phyloP scores from a whole-genome alignment of 768 basidiomycete genomes.

The Pleurotus pulmonarius region DNA sequence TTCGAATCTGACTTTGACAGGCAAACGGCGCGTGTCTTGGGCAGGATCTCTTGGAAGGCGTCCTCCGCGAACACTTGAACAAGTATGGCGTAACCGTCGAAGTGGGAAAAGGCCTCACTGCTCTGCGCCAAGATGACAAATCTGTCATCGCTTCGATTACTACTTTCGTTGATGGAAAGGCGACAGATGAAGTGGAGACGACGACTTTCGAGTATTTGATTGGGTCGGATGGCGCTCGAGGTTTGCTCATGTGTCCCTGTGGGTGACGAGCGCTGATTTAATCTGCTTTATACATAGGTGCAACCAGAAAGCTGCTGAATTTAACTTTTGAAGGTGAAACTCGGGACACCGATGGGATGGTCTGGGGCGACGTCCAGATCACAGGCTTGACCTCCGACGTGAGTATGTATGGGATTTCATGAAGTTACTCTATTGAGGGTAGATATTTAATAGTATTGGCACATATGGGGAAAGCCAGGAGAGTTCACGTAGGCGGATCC shows the following conservation, averaged over 20 bases:
- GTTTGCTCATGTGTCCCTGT: constrained; percentile 3
- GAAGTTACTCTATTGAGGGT: neutral
- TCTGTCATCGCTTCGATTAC: constrained; percentile 12
- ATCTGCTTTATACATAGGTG: constrained; percentile 6
- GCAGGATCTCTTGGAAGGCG: constrained; percentile 13
- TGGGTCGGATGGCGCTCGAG: constrained; percentile 17
- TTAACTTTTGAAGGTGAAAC: constrained; percentile 20
- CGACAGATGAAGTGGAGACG: constrained; percentile 9
- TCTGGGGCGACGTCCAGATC: constrained; percentile 21
- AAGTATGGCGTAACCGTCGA: constrained; percentile 16
- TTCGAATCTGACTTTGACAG: constrained; percentile 1
- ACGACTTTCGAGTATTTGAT: constrained; percentile 13
- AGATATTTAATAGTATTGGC: constrained; percentile 13
- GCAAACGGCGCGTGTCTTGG: constrained; percentile 15
- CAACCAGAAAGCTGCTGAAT: constrained; percentile 16
- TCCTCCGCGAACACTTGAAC: constrained; percentile 15
- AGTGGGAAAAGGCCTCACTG: constrained; percentile 13
- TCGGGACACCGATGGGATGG: constrained; percentile 19
- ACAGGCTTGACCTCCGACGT: constrained; percentile 16
- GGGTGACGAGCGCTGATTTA: neutral
- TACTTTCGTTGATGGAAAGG: constrained; percentile 9
- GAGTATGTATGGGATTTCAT: neutral
- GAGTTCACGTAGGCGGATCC: constrained; percentile 11
- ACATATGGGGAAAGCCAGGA: constrained; percentile 17
- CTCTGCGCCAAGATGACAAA: constrained; percentile 12